Evolutionary conservation across 192 early-diverging fungal species (phyloP), one percentile per base, ranked within the genome.

Genomic region (Backusella psychrophila): DNA sequence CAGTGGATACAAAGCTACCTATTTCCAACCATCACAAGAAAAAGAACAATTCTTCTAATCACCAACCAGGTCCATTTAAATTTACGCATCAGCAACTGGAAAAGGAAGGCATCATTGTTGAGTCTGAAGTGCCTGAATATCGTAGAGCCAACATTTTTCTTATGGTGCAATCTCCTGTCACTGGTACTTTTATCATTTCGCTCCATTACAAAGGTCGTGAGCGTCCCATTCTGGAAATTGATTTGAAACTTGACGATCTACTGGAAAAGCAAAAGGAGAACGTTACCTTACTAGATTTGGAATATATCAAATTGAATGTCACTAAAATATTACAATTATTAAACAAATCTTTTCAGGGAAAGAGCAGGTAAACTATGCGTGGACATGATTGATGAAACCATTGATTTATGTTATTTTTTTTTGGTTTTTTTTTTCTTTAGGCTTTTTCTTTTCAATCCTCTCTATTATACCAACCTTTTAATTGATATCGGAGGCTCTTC

Each of bases 221-320:
- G 34, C 92, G 93, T 75, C 91, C 96, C 0, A 95, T 98, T 44
- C 80, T 98, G 63, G 95, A 96, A 82, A 98, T 98, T 93, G 95
- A 98, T 79, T 87, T 98, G 77, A 92, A 96, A 71, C 83, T 98
- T 17, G 92, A 93, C 74, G 92, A 94, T 78, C 76, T 94, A 76
- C 78, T 93, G 49, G 92, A 92, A 78, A 93, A 91, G 87, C 96
- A 98, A 89, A 94, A 96, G 81, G 90, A 93, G 77, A 93, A 95
- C 41, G 88, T 96, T 17, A 83, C 91, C 46, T 82, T 93, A 23
- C 82, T 98, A 17, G 96, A 98, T 80, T 87, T 98, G 3, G 96
- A 97, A 82, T 98, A 96, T 74, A 95, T 98, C 19, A 93, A 96
- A 69, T 85, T 98, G 66, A 91, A 93, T 75, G 94, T 98, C 11